Evolutionary conservation across 768 basidiomycete genomes (phyloP).

Genomic region (Kondoa malvinella): DNA sequence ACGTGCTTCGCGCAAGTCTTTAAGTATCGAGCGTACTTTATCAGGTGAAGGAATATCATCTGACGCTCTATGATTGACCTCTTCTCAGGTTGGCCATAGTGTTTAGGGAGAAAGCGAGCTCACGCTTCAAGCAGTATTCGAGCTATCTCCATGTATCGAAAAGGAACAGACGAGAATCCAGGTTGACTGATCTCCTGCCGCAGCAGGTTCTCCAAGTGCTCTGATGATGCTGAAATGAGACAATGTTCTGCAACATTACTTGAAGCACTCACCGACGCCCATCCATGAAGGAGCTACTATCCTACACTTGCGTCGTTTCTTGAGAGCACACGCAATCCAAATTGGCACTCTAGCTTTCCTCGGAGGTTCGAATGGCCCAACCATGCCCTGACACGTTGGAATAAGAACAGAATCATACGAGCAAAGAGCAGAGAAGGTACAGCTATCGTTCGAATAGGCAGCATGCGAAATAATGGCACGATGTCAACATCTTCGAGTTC

Average conservation of each 20-base stretch:
- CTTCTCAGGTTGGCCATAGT: too few species aligned
- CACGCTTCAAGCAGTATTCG: constrained; percentile 88
- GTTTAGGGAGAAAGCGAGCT: constrained; percentile 29
- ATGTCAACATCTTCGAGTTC: constrained; percentile 5
- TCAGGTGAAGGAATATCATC: constrained; percentile 79
- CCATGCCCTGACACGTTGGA: constrained; percentile 35
- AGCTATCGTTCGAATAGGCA: constrained; percentile 1
- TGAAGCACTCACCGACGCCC: constrained; percentile 51
- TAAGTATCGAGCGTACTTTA: constrained; percentile 62
- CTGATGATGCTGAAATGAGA: constrained; percentile 35
- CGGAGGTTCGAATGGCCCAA: constrained; percentile 82
- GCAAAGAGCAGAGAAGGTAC: neutral
- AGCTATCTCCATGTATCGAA: constrained; percentile 73
- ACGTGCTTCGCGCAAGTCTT: constrained; percentile 87
- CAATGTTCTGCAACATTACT: too few species aligned
- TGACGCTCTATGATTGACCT: constrained; percentile 47
- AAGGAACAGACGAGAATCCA: constrained; percentile 63
- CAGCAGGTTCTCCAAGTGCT: constrained; percentile 60
- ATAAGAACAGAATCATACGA: neutral
- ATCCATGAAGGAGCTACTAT: constrained; percentile 85
- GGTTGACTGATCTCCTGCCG: constrained; percentile 54
- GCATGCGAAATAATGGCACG: constrained; percentile 4
- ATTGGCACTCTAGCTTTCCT: constrained; percentile 69
- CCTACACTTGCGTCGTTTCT: constrained; percentile 83
- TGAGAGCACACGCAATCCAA: constrained; percentile 90